Evolutionary conservation across 768 basidiomycete species (phyloP).

Genomic region (Rhizopogon vulgaris): DNA sequence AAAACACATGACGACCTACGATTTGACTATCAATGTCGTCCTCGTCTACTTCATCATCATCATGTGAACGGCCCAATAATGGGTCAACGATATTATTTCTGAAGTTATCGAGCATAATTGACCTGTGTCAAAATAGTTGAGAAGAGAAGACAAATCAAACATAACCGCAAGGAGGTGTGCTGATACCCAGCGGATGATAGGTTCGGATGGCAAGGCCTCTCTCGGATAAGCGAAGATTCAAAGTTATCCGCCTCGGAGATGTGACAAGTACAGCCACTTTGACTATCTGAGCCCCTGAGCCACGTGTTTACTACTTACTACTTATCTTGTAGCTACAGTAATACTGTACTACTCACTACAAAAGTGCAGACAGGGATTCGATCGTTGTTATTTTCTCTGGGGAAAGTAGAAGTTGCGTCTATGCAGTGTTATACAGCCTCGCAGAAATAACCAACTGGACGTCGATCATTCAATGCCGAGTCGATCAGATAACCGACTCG

Average conservation of each 20-base stretch:
- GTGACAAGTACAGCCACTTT: neutral
- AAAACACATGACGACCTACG: neutral
- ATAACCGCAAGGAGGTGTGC: neutral
- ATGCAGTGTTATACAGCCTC: too few relatives aligned
- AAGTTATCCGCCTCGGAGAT: neutral
- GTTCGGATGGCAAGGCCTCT: neutral
- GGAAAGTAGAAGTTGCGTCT: too few relatives aligned
- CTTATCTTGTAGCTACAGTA: too few relatives aligned
- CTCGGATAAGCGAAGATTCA: neutral
- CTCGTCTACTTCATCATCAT: neutral
- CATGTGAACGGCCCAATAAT: neutral
- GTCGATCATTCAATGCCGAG: too few relatives aligned
- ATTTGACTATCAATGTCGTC: neutral
- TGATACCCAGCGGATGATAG: neutral
- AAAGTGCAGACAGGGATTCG: too few relatives aligned
- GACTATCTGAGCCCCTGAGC: too few relatives aligned
- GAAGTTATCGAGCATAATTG: slow-evolving; percentile 11
- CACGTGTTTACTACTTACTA: too few relatives aligned
- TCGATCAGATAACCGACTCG: too few relatives aligned
- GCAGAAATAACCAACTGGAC: too few relatives aligned
- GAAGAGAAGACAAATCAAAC: neutral
- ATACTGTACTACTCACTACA: too few relatives aligned
- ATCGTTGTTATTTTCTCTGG: too few relatives aligned
- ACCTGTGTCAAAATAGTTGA: too few relatives aligned
- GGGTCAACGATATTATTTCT: slow-evolving; percentile 2